Evolutionary conservation across 2,329 filamentous ascomycete species (phyloP), one percentile per base, ranked within the genome.

Genomic region (Pseudogymnoascus sp.): DNA sequence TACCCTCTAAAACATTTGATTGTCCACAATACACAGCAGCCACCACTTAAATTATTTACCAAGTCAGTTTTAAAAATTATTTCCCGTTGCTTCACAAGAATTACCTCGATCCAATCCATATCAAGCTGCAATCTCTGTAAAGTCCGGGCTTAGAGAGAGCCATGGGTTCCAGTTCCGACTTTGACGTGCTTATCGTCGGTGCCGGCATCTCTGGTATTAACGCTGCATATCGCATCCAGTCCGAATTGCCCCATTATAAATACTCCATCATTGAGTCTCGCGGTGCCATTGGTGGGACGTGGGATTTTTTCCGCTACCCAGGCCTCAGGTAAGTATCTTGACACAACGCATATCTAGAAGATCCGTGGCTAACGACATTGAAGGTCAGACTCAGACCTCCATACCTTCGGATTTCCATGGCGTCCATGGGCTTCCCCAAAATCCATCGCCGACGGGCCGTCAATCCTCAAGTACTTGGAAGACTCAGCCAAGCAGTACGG

Each of bases 121-220:
- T 41, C 38, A 41, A 41, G 38, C 38, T 8, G 4, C 38, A 41
- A 12, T 11, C 18, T 22, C 18, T 11, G 9, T 22, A 22, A 11
- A 41, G 2, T 18, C 18, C 11, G 2, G 11, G 11, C 4, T 8
- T 9, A 4, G 63, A 25, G 38, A 41, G 11, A 4, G 22, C 18
- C 38, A 41, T 41, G 38, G 11, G 18, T 18, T 41, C 38, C 18
- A 41, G 38, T 11, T 22, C 38, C 11, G 9, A 41, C 38, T 41
- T 41, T 4, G 82, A 86, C 67, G 72, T 82, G 20, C 70, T 89
- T 67, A 82, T 91, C 66, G 74, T 90, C 60, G 88, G 88, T 12
- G 86, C 86, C 2, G 88, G 88, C 14, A 83, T 91, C 61, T 85
- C 85, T 5, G 88, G 88, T 60, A 86, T 91, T 74, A 89, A 89